phyloP scores from a whole-genome alignment of 2,329 filamentous ascomycete species.

The Ilyonectria robusta region DNA sequence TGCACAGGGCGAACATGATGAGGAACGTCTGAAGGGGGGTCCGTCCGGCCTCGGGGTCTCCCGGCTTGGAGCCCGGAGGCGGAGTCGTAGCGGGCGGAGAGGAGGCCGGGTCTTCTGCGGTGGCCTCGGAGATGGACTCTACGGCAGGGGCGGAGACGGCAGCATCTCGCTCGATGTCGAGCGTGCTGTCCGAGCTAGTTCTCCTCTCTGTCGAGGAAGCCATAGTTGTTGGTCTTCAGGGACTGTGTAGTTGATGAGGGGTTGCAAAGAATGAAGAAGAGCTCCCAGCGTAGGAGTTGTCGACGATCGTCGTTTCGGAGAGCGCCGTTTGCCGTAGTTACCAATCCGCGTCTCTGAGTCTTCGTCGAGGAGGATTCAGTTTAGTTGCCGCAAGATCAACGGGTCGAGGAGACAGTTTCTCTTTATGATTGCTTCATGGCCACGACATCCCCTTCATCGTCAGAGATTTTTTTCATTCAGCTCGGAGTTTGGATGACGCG shows the following conservation, averaged over 20 bases:
- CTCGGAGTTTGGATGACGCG: constrained; percentile 20
- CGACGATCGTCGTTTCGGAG: constrained; percentile 36
- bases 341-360: constrained; percentile 2
- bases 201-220: constrained; percentile 34
- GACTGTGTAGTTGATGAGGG: neutral
- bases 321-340: constrained; percentile 34
- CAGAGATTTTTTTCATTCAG: neutral
- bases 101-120: constrained; percentile 28
- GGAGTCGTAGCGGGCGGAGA: constrained; percentile 27
- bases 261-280: neutral
- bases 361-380: neutral
- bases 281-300: constrained; percentile 3
- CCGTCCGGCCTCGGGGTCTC: constrained; percentile 53
- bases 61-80: constrained; percentile 28
- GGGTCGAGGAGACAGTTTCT: neutral
- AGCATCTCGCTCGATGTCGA: constrained; percentile 47
- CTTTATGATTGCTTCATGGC: constrained; percentile 8
- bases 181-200: constrained; percentile 49
- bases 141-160: neutral
- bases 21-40: constrained; percentile 57
- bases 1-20: constrained; percentile 58
- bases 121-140: constrained; percentile 23
- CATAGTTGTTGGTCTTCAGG: constrained; percentile 34
- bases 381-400: neutral
- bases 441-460: neutral